A percentile compares a stretch with the other conserved stretches of the same genome.
phyloP scores from a whole-genome alignment of 1,284 basidiomycete species.

The Anthracocystis panici-leucophaei region DNA sequence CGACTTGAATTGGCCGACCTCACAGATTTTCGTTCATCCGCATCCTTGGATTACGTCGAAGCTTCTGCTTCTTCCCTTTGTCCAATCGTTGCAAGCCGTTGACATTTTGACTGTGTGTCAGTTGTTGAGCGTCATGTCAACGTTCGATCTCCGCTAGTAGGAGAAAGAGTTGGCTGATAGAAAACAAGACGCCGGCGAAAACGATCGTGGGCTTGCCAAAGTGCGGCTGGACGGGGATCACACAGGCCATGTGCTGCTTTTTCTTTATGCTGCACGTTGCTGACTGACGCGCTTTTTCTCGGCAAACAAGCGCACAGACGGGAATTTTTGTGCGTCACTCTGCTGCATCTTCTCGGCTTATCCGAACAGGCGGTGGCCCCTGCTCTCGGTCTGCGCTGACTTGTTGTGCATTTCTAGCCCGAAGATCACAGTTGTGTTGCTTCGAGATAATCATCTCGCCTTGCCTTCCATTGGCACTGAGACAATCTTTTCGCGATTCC shows the following conservation, averaged over 20 bases:
- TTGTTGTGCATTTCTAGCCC: neutral
- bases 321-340: constrained; percentile 8
- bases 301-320: constrained; percentile 4
- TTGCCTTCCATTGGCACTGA: no score
- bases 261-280: neutral
- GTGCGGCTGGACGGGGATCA: neutral
- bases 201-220: neutral
- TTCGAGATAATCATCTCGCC: no score
- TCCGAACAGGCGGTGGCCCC: constrained; percentile 1
- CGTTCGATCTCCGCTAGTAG: no score
- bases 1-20: no score
- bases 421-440: no score
- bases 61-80: no score
- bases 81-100: no score
- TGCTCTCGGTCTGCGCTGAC: neutral
- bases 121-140: no score
- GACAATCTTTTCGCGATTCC: neutral
- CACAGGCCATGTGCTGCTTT: constrained; percentile 3
- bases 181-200: constrained; percentile 5
- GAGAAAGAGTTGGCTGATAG: no score
- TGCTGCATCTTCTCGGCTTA: neutral
- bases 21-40: no score
- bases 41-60: no score
- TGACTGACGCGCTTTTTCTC: neutral
- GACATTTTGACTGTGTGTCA: no score